Evolutionary conservation across 257 asterid genomes (phyloP).

Genomic region (Cruciata laevipes): DNA sequence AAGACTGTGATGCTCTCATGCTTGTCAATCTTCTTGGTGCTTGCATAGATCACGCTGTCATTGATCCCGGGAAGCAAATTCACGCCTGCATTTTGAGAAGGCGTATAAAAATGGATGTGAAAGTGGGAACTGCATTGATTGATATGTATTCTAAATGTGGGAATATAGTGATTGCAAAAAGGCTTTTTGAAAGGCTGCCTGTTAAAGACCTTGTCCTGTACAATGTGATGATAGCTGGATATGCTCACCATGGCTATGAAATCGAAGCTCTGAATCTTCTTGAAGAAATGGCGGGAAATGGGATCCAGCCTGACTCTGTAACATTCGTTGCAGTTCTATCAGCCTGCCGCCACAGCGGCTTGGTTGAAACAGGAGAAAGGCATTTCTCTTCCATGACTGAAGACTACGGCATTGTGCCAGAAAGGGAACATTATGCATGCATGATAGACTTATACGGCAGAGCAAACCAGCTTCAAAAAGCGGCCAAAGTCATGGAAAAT

Average conservation of each 20-base stretch:
- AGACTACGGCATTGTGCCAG: constrained; percentile 54
- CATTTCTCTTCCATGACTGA: constrained; percentile 58
- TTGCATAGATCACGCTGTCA: constrained; percentile 48
- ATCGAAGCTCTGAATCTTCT: constrained; percentile 49
- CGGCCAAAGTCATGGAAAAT: constrained; percentile 43
- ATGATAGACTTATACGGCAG: constrained; percentile 93
- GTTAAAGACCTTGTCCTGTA: constrained; percentile 48
- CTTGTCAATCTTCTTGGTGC: constrained; percentile 60
- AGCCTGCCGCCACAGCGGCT: constrained; percentile 81
- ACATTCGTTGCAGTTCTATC: constrained; percentile 76
- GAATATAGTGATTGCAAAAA: constrained; percentile 39
- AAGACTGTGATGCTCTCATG: constrained; percentile 45
- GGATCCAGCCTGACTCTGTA: constrained; percentile 59
- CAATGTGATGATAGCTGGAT: constrained; percentile 79
- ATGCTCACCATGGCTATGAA: constrained; percentile 76
- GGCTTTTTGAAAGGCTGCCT: constrained; percentile 34
- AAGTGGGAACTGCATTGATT: constrained; percentile 46
- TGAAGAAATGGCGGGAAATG: constrained; percentile 43
- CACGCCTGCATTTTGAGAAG: constrained; percentile 54
- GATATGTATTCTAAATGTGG: constrained; percentile 95
- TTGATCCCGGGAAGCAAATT: constrained; percentile 68
- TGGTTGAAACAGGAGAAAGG: constrained; percentile 58
- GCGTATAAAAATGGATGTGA: constrained; percentile 42
- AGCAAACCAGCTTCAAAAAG: constrained; percentile 71
- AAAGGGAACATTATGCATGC: constrained; percentile 80